These are phyloP conservation scores for Allantophomopsis cytisporea DNA, from an alignment of 2,329 filamentous ascomycete genomes.

Conservation along the genomic window DNA sequence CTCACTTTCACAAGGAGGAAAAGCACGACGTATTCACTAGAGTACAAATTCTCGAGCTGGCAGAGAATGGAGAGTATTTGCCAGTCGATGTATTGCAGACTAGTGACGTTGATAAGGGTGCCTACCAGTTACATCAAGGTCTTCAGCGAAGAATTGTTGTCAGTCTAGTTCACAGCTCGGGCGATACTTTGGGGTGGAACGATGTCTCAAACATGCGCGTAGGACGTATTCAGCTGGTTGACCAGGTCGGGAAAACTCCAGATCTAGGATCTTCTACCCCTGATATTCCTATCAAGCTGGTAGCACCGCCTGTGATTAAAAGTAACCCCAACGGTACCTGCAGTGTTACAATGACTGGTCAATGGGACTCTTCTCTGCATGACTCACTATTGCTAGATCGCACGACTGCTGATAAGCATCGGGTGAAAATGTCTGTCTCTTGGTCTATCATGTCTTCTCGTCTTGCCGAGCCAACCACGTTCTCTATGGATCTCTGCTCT, in stretches of 20 bases:
- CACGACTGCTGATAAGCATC: conserved; percentile 82
- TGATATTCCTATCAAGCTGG: conserved; percentile 65
- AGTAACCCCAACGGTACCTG: conserved; percentile 84
- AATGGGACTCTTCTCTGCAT: conserved; percentile 95
- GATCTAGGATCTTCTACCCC: conserved; percentile 60
- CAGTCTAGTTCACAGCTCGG: conserved; percentile 82
- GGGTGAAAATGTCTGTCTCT: conserved; percentile 72
- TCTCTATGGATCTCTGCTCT: conserved; percentile 65
- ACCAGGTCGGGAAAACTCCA: conserved; percentile 72
- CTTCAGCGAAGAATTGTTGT: conserved; percentile 80
- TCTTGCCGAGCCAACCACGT: conserved; percentile 77
- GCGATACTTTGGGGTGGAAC: conserved; percentile 78
- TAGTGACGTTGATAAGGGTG: conserved; percentile 71
- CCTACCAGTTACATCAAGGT: conserved; percentile 91
- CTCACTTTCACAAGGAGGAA: conserved; percentile 87
- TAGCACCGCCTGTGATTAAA: conserved; percentile 65
- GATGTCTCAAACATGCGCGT: conserved; percentile 66
- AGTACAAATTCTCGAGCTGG: conserved; percentile 80
- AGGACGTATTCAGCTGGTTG: conserved; percentile 70
- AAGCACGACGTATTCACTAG: conserved; percentile 85
- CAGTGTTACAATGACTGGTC: conserved; percentile 73
- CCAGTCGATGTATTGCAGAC: conserved; percentile 88
- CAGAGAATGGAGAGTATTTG: conserved; percentile 80
- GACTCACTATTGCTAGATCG: conserved; percentile 87
- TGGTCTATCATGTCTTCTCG: conserved; percentile 81